These are phyloP conservation scores for Euryodendron excelsum DNA, from an alignment of 148 eudicot genomes.

Conservation along the genomic window DNA sequence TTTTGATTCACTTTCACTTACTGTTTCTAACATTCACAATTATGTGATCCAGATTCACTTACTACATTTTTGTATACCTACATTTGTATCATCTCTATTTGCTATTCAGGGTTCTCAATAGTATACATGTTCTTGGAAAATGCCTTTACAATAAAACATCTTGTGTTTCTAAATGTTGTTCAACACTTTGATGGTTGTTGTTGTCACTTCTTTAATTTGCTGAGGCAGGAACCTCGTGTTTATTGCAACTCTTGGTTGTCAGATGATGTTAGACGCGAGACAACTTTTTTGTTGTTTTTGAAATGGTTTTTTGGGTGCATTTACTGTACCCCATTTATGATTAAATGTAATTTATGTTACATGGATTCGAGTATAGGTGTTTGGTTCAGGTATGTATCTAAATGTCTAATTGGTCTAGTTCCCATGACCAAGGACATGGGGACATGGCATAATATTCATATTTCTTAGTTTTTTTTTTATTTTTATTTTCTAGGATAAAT, in stretches of 20 bases:
- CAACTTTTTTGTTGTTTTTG: not conserved
- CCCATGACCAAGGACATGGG: no score
- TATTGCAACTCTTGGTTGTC: not conserved
- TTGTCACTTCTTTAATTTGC: not conserved
- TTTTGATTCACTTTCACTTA: not conserved
- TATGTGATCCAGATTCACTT: not conserved
- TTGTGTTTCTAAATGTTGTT: not conserved
- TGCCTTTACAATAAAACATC: not conserved
- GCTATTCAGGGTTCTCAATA: not conserved
- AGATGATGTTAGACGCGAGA: not conserved
- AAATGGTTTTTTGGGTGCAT: no score
- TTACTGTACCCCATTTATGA: not conserved
- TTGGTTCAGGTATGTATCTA: no score
- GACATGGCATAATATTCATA: no score
- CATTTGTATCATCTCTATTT: not conserved
- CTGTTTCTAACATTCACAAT: not conserved
- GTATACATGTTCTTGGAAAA: slow-evolving; percentile 1
- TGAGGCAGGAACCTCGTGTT: not conserved
- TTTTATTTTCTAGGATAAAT: no score
- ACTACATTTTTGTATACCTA: not conserved
- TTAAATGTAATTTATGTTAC: no score
- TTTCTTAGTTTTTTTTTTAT: no score
- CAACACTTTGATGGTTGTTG: not conserved
- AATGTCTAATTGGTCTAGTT: no score
- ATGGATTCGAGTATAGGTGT: no score